Evolutionary conservation across 352 stramenopile genomes (phyloP).

Genomic region (Phytophthora sp.): DNA sequence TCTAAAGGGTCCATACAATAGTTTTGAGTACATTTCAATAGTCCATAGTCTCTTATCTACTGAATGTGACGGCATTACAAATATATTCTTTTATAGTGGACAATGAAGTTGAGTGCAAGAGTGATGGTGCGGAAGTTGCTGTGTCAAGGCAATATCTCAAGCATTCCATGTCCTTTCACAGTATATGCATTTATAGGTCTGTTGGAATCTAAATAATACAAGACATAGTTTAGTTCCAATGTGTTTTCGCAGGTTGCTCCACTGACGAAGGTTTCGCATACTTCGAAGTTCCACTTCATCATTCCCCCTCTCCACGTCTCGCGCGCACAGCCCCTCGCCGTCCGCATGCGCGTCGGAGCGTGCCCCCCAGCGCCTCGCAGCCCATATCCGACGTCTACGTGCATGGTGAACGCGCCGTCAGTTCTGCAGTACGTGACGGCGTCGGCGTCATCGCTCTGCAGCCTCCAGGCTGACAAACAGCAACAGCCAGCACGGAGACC

Average conservation of each 20-base stretch:
- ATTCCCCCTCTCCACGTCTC: constrained; percentile 29
- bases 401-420: constrained; percentile 21
- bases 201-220: no score
- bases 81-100: background rate
- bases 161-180: constrained; percentile 3
- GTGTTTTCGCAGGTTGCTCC: background rate
- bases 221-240: background rate
- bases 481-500: constrained; percentile 5
- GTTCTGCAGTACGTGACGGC: constrained; percentile 20
- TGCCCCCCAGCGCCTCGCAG: background rate
- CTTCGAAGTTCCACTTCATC: constrained; percentile 37
- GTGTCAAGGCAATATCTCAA: constrained; percentile 28
- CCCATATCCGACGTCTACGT: background rate
- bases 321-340: constrained; percentile 7
- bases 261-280: constrained; percentile 7
- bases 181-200: constrained; percentile 6
- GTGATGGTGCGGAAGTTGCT: constrained; percentile 75
- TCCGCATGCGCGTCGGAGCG: background rate
- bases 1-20: no score
- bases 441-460: constrained; percentile 4
- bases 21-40: no score
- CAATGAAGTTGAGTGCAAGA: constrained; percentile 43
- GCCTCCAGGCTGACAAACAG: background rate
- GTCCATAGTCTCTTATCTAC: background rate
- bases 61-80: background rate